Base-by-base conservation (phyloP, 2,329 filamentous ascomycete species). In the Paradendryphiella salina region DNA sequence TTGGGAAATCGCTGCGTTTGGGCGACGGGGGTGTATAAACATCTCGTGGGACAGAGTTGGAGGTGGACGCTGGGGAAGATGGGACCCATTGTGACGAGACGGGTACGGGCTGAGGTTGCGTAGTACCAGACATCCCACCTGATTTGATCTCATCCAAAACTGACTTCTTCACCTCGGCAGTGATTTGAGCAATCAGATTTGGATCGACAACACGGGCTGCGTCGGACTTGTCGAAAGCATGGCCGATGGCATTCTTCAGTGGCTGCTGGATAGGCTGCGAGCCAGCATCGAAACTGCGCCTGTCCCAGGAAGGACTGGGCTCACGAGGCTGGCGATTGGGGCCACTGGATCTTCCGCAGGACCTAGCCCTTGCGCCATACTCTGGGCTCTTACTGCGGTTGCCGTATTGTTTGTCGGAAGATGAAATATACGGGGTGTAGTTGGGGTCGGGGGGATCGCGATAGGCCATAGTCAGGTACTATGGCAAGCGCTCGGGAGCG, bases 151-250 rank as follows among this genome's bases (percentile, higher is more conserved):
- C 71, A 43, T 75, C 67, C 29, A 76, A 62, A 40, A 76, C 72
- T 57, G 71, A 72, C 54, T 68, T 75, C 60, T 77, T 77, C 28
- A 79, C 77, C 50, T 85, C 80, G 66, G 83, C 81, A 39, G 84
- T 85, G 58, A 86, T 83, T 54, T 84, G 80, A 39, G 82, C 79
- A 42, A 87, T 78, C 17, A 87, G 73, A 6, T 84, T 81, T 2
- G 83, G 83, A 43, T 84, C 80, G 10, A 87, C 72, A 32, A 79
- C 76, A 50, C 75, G 75, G 7, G 77, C 73, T 7, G 76, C 70
- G 33, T 80, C 75, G 9, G 78, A 75, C 43, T 77, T 77, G 59
- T 80, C 75, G 52, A 83, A 82, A 8, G 82, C 82, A 55, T 79
- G 78, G 59, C 76, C 79, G 57, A 85, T 79, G 28, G 81, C 82